phyloP scores from a whole-genome alignment of 2,329 filamentous ascomycete species.

The Penicillium sumatraense region DNA sequence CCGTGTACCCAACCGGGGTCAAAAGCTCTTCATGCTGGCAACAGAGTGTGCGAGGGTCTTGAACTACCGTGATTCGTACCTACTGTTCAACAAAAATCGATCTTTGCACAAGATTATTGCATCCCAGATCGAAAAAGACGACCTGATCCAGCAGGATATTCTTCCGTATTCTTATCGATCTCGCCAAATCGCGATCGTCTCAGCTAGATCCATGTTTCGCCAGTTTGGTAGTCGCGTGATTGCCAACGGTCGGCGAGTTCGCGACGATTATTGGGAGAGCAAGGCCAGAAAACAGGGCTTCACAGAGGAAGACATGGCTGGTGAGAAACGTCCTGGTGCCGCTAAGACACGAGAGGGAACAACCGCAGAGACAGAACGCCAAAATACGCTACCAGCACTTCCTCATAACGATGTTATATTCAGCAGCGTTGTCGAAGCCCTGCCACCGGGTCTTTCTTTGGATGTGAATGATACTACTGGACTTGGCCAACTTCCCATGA shows the following conservation, averaged over 20 bases:
- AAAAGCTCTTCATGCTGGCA: conserved; percentile 97
- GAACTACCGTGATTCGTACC: conserved; percentile 94
- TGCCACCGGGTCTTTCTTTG: conserved; percentile 71
- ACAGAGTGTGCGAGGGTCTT: conserved; percentile 95
- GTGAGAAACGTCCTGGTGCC: conserved; percentile 92
- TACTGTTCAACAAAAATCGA: conserved; percentile 97
- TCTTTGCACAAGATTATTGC: conserved; percentile 98
- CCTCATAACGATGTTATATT: conserved; percentile 88
- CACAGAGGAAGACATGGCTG: conserved; percentile 92
- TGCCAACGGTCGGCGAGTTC: conserved; percentile 82
- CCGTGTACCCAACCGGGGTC: conserved; percentile 83
- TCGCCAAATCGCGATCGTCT: conserved; percentile 98
- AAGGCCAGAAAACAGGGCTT: conserved; percentile 98
- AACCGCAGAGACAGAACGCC: conserved; percentile 67
- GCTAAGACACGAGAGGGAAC: conserved; percentile 85
- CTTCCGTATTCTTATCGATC: conserved; percentile 96
- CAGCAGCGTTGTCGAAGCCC: conserved; percentile 72
- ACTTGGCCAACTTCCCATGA: conserved; percentile 77
- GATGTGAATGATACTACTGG: conserved; percentile 65
- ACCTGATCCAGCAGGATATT: conserved; percentile 92
- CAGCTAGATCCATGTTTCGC: conserved; percentile 96
- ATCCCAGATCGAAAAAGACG: conserved; percentile 93
- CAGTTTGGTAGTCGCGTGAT: conserved; percentile 97
- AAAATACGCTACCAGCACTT: conserved; percentile 62
- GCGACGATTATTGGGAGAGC: conserved; percentile 98